Evolutionary conservation across 2,329 filamentous ascomycete genomes (phyloP), one percentile per base, ranked within the genome.

Genomic region (Fusarium azukiicola): DNA sequence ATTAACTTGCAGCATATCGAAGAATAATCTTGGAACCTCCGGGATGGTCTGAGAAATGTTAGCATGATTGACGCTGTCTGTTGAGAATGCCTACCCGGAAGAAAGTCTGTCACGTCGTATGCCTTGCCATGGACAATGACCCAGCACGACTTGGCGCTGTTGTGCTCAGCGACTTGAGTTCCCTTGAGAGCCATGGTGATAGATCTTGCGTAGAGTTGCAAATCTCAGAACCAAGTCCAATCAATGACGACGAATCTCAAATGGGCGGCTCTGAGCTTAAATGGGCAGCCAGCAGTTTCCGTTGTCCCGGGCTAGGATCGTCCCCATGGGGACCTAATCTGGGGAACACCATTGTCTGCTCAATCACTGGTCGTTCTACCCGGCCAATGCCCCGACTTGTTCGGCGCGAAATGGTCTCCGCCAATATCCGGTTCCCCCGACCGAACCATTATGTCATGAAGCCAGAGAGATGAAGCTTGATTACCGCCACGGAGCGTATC

Each of bases 61-160:
- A 75, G 58, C 13, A 5, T 7, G 5, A 27, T 32, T 50, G 1
- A 42, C 21, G 12, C n/a, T 19, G 13, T 32, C 11, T 23, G 17
- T 32, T 4, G 38, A 16, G 6, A 19, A 13, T 1, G 17, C 1
- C 4, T 58, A 77, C 75, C 52, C 36, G 72, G 72, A 10, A 78
- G 63, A 13, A 78, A 77, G 1, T 78, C 72, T 23, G 75, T 78
- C 21, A 77, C 75, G 47, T 77, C 67, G 17, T 77, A 77, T 16
- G 58, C 75, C 16, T 78, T 78, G 49, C 58, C 58, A 1, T 98
- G 96, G 74, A 98, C 93, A 84, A 98, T 96, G 58, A 98, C 96
- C 97, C 97, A 98, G 89, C 96, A 98, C 67, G 96, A 97, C 82
- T 98, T 94, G 83, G 93, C 92, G 82, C 90, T 95, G 88, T 95